These are phyloP conservation scores for Coniophora puteana DNA, from an alignment of 1,284 basidiomycete species.

Conservation along the genomic window DNA sequence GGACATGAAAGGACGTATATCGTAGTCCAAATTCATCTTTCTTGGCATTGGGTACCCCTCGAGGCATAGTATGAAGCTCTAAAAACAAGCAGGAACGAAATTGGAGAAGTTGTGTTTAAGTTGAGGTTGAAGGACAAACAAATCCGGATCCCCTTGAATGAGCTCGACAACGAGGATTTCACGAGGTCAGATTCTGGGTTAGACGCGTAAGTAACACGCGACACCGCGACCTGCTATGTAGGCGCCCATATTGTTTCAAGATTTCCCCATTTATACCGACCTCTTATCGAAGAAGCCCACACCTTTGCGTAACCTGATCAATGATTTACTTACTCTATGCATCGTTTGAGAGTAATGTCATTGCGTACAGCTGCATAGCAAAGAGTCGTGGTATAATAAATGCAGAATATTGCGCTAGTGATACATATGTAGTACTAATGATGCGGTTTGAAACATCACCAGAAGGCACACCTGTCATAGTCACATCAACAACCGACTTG, in stretches of 20 bases:
- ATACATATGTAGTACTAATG: slow-evolving; percentile 11
- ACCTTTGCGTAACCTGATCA: no score
- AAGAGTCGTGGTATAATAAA: slow-evolving; percentile 2
- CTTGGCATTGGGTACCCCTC: slow-evolving; percentile 74
- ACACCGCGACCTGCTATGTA: no score
- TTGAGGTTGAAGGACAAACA: no score
- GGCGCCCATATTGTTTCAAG: no score
- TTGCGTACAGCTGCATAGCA: not conserved
- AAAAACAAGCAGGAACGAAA: not conserved
- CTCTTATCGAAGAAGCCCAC: no score
- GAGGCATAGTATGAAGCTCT: slow-evolving; percentile 50
- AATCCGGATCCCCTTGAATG: no score
- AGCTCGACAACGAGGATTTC: no score
- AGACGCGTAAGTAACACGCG: no score
- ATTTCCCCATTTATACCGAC: no score
- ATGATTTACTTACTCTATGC: no score
- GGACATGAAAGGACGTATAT: slow-evolving; percentile 78
- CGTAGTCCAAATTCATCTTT: slow-evolving; percentile 75
- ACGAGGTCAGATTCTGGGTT: no score
- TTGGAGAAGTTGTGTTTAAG: not conserved
- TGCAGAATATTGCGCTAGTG: slow-evolving; percentile 10
- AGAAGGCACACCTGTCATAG: slow-evolving; percentile 43
- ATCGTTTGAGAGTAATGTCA: not conserved
- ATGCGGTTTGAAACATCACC: slow-evolving; percentile 31
- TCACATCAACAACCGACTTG: not conserved